Conservation (phyloP, 1,139 yeast species). For the Suhomyces guaymorum region DNA sequence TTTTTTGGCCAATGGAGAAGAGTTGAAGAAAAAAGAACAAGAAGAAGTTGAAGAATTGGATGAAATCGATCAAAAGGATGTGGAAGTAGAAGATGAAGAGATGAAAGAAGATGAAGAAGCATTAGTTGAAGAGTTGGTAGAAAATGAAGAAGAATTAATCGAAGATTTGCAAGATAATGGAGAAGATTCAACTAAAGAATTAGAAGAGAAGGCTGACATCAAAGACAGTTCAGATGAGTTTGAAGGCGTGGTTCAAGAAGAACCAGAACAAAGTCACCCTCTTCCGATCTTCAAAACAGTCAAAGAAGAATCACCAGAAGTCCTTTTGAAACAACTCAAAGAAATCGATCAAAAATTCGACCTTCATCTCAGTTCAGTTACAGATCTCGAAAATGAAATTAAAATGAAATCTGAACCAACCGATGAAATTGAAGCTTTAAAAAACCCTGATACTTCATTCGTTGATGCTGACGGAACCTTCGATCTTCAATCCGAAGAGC, state of each 20-base stretch:
- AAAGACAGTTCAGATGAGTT: too few relatives aligned
- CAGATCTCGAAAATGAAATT: conserved; percentile 28
- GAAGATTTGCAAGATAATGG: background rate
- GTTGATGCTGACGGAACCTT: conserved; percentile 3
- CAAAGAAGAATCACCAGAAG: conserved; percentile 34
- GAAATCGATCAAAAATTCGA: conserved; percentile 36
- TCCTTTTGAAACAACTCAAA: conserved; percentile 28
- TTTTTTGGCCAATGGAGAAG: background rate
- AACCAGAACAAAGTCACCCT: conserved; percentile 4
- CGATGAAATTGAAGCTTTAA: background rate
- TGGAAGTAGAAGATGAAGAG: background rate
- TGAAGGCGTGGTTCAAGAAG: conserved; percentile 1
- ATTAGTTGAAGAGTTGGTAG: too few relatives aligned
- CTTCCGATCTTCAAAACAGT: conserved; percentile 36
- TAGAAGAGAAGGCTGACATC: conserved; percentile 2
- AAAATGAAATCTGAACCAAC: conserved; percentile 8
- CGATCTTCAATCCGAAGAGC: conserved; percentile 4
- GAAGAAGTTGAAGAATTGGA: background rate
- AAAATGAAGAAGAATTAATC: background rate
- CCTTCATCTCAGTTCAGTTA: conserved; percentile 33
- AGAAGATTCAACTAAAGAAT: conserved; percentile 1
- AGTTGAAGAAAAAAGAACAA: background rate
- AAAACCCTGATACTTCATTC: background rate
- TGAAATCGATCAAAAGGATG: too few relatives aligned
- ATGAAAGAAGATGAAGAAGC: conserved; percentile 1